Conservation (phyloP, 805 yeast species). For the Wickerhamiella qilinensis region DNA sequence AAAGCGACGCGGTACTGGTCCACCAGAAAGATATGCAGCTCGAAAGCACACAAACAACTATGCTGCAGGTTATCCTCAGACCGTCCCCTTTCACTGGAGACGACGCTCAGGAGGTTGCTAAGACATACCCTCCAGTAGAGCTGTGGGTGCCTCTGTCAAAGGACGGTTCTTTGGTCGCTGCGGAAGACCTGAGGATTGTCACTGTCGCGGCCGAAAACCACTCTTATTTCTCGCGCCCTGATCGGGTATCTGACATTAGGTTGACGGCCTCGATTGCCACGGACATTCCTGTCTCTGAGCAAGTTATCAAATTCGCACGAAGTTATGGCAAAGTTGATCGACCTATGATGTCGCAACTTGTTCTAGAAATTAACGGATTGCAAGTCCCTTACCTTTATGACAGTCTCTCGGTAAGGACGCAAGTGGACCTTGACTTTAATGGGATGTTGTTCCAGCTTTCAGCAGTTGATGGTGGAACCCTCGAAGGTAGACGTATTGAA, state of each 20-base stretch:
- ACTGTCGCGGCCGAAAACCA: constrained; percentile 32
- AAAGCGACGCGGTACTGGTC: constrained; percentile 4
- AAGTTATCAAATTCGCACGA: constrained; percentile 27
- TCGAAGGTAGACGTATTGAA: constrained; percentile 39
- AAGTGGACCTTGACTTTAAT: constrained; percentile 27
- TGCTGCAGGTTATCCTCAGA: constrained; percentile 30
- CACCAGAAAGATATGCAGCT: constrained; percentile 6
- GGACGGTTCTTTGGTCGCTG: constrained; percentile 26
- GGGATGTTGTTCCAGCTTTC: constrained; percentile 27
- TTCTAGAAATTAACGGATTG: constrained; percentile 24
- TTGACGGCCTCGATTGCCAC: constrained; percentile 23
- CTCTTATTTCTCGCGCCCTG: constrained; percentile 29
- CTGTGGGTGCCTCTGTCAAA: constrained; percentile 31
- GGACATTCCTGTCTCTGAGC: constrained; percentile 22
- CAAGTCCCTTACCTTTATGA: constrained; percentile 31
- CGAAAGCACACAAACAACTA: constrained; percentile 17
- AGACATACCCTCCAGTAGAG: constrained; percentile 37
- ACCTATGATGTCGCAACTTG: too few relatives aligned
- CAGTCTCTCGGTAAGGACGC: constrained; percentile 28
- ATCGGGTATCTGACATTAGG: constrained; percentile 28
- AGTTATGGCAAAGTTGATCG: too few relatives aligned
- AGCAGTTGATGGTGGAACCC: constrained; percentile 38
- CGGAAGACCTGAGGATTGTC: too few relatives aligned
- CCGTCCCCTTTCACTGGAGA: constrained; percentile 27
- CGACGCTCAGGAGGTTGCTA: constrained; percentile 13